Conservation (phyloP, 805 yeast species). For the Danielia oregonensis region DNA sequence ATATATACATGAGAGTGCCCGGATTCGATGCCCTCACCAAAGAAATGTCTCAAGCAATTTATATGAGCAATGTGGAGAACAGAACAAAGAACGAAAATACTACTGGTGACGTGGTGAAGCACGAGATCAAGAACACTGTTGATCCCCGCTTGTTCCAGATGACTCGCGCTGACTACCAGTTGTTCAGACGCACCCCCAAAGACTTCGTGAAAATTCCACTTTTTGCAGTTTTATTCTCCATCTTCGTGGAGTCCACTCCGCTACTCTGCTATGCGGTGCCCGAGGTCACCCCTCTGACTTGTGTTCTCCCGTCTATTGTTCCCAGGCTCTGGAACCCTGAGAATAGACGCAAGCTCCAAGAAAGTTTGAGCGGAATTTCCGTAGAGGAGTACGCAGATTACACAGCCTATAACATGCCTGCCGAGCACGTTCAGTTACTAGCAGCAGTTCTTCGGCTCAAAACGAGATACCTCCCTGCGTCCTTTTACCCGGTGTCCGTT, state of each 20-base stretch:
- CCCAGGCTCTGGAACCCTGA: constrained; percentile 31
- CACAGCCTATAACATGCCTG: constrained; percentile 47
- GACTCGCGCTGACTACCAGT: constrained; percentile 49
- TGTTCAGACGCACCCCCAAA: constrained; percentile 44
- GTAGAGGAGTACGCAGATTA: constrained; percentile 27
- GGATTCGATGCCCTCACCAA: constrained; percentile 33
- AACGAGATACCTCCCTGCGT: constrained; percentile 37
- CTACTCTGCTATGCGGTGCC: constrained; percentile 51
- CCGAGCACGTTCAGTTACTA: constrained; percentile 33
- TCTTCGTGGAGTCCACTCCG: constrained; percentile 56
- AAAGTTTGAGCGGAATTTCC: constrained; percentile 4
- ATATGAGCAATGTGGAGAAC: constrained; percentile 35
- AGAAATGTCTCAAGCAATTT: constrained; percentile 32
- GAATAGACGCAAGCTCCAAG: constrained; percentile 4
- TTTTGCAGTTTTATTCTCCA: constrained; percentile 44
- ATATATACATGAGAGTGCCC: constrained; percentile 25
- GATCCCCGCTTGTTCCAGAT: constrained; percentile 29
- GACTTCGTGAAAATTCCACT: constrained; percentile 52
- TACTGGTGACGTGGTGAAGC: constrained; percentile 18
- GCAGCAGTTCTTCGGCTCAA: constrained; percentile 35
- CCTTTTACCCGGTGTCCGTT: constrained; percentile 34
- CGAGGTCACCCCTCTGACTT: constrained; percentile 55
- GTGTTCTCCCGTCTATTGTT: constrained; percentile 46
- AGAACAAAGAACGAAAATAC: constrained; percentile 18
- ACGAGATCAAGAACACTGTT: constrained; percentile 6